Evolutionary conservation across 108 stramenopile species (phyloP), one percentile per base, ranked within the genome.

Genomic region (Stephanodiscus minutulus): DNA sequence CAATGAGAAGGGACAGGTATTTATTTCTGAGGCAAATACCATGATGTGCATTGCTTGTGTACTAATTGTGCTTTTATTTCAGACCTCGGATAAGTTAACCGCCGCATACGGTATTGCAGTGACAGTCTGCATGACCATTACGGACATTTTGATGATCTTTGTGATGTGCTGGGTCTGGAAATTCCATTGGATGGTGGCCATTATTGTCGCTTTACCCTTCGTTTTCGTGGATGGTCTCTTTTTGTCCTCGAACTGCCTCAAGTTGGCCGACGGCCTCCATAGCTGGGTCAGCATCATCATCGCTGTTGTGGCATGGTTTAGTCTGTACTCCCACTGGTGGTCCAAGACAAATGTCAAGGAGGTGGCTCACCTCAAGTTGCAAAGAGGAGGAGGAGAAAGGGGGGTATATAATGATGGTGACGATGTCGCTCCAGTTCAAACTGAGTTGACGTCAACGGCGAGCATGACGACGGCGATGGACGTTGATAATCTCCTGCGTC

Each of bases 111-210:
- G 54, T 55, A 55, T 55, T 55, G 54, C 54, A 13, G 24, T 55
- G 54, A 27, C 54, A 55, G 11, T 55, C 54, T 55, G 25, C 25
- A 55, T 55, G 54, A 28, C 27, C 54, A 28, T 55, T 7, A 55
- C 54, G 1, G 54, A 55, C 54, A 24, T 55, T 28, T 55, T 55
- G 27, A 55, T 55, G 54, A 13, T 7, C 25, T 55, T 28, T 55
- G 54, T 55, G 12, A 55, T 55, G 54, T 28, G 27, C 27, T 55
- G 54, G 54, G 54, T 55, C 7, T 55, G 54, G 54, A 55, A 55
- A 13, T 55, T 55, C 54, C 54, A 55, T 55, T 55, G 54, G 54
- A 55, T 55, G 0, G 24, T 55, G 54, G 54, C 54, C 24, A 55
- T 55, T 55, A 28, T 13, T 28, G 25, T 7, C 54, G 25, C 27